These are phyloP conservation scores for Coniella lustricola DNA, from an alignment of 2,329 filamentous ascomycete species.

Conservation along the genomic window DNA sequence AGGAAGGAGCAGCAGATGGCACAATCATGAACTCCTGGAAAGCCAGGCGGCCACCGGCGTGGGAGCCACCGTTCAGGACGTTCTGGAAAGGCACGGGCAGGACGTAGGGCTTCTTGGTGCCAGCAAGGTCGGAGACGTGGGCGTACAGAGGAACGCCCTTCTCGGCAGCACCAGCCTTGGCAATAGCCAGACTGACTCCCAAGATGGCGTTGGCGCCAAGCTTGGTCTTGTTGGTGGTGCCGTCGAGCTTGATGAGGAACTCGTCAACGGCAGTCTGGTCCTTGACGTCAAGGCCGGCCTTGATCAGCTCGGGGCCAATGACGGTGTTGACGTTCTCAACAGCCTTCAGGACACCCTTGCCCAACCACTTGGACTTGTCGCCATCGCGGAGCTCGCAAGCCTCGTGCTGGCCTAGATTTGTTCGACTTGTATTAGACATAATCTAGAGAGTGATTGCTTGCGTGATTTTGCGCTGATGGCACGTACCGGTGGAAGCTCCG, in stretches of 20 bases:
- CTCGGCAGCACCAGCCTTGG: slow-evolving; percentile 84
- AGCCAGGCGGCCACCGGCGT: slow-evolving; percentile 91
- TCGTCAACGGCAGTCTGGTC: slow-evolving; percentile 78
- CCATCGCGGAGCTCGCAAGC: slow-evolving; percentile 86
- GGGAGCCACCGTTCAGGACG: slow-evolving; percentile 86
- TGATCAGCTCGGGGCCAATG: slow-evolving; percentile 76
- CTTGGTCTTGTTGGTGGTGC: slow-evolving; percentile 79
- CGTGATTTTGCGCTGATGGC: slow-evolving; percentile 27
- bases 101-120: slow-evolving; percentile 87
- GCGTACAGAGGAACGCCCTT: slow-evolving; percentile 83
- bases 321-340: slow-evolving; percentile 77
- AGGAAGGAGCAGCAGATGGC: slow-evolving; percentile 75
- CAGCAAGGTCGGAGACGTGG: slow-evolving; percentile 79
- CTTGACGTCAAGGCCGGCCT: slow-evolving; percentile 77
- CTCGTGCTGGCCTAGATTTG: slow-evolving; percentile 68
- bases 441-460: slow-evolving; percentile 7
- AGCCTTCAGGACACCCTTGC: slow-evolving; percentile 83
- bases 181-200: slow-evolving; percentile 75
- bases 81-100: slow-evolving; percentile 91
- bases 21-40: slow-evolving; percentile 98
- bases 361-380: slow-evolving; percentile 78
- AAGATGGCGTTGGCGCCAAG: slow-evolving; percentile 85
- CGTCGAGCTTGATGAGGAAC: slow-evolving; percentile 81
- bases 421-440: slow-evolving; percentile 17
- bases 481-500: slow-evolving; percentile 81